These are phyloP conservation scores for Irpex rosettiformis DNA, from an alignment of 1,284 basidiomycete species.

Conservation along the genomic window DNA sequence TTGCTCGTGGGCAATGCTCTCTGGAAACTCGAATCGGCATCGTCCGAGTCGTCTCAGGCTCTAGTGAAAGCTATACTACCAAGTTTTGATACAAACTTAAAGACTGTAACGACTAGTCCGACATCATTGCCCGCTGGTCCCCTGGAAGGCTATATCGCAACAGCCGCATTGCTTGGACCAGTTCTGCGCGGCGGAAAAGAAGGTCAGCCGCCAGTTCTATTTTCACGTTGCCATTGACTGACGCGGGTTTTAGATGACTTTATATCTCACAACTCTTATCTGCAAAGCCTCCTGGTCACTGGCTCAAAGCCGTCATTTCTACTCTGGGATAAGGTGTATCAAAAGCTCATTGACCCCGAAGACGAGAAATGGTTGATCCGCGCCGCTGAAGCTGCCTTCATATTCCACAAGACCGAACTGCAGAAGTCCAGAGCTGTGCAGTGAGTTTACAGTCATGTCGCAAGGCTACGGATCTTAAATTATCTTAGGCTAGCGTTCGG, in stretches of 20 bases:
- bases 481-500: slow-evolving; percentile 40
- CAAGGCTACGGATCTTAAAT: neutral
- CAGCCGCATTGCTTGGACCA: slow-evolving; percentile 67
- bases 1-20: slow-evolving; percentile 33
- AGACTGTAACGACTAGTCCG: slow-evolving; percentile 58
- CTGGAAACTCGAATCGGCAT: slow-evolving; percentile 31
- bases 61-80: slow-evolving; percentile 57
- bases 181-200: slow-evolving; percentile 47
- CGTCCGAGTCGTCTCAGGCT: slow-evolving; percentile 34
- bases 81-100: slow-evolving; percentile 68
- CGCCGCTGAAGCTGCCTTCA: slow-evolving; percentile 52
- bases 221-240: neutral
- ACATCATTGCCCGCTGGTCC: slow-evolving; percentile 59
- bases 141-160: slow-evolving; percentile 80
- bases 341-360: slow-evolving; percentile 58
- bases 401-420: slow-evolving; percentile 51
- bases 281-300: slow-evolving; percentile 43
- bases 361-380: slow-evolving; percentile 83
- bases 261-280: slow-evolving; percentile 36
- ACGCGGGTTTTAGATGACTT: slow-evolving; percentile 29
- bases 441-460: slow-evolving; percentile 34
- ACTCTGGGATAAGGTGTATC: slow-evolving; percentile 83
- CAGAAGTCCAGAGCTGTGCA: slow-evolving; percentile 53
- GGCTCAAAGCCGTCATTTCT: slow-evolving; percentile 79
- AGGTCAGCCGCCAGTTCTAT: slow-evolving; percentile 34